Base-by-base conservation (phyloP, 805 yeast genomes). In the Yamadazyma laniorum region DNA sequence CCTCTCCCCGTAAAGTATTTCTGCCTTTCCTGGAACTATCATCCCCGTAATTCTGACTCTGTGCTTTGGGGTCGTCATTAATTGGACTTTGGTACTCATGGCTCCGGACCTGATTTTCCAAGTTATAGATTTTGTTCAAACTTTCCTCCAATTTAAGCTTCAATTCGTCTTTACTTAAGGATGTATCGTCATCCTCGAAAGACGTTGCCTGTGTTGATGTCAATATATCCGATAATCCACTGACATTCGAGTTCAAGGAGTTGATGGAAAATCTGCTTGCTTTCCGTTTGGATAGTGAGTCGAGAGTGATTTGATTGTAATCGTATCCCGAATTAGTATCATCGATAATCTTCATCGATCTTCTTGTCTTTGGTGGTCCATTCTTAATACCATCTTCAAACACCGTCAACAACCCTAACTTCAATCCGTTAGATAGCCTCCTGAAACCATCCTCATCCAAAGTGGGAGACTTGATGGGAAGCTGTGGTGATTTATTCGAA, bases 211-310 rank as follows among this genome's bases (percentile, higher is more conserved):
- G 72, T 56, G 60, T 70, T 50, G 65, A 75, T 70, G 52, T 73
- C 53, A 35, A 73, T 48, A 34, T 74, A 64, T 45, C 80, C 59
- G 59, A 77, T 51, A 43, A 58, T 59, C 61, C 83, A 62, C 55
- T 70, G 48, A 39, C 56, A 51, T 43, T 85, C 40, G 61, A 83
- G 59, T 49, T 73, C 67, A 44, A 69, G 39, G 55, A 84, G 53
- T 34, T 75, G 67, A 65, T 45, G 6, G 86, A 76, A 41, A 75
- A 79, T 32, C 81, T 74, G 40, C 77, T 82, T 4, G 13, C 74
- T 19, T 40, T 41, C 14, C 41, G 35, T 29, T 45, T 55, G 1
- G 69, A 62, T 26, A 67, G 47, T 13, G 63, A 57, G 28, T 67
- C 72, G 6, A 66, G 49, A 3, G 74, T 56, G 3, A 54, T 46